phyloP scores from a whole-genome alignment of 345 rosid species.

The Acer saccharum region DNA sequence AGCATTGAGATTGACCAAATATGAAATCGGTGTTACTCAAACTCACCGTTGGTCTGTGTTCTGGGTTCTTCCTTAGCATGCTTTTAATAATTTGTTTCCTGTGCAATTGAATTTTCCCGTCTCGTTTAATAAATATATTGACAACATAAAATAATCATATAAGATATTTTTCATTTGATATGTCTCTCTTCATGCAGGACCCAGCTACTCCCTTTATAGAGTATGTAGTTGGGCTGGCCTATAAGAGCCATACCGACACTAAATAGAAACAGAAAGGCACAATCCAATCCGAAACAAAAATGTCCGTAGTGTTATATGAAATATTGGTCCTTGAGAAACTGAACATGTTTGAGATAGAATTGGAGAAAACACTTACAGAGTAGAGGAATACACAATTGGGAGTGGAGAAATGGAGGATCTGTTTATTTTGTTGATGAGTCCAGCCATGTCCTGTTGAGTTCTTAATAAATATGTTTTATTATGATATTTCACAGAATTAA shows the following conservation, averaged over 20 bases:
- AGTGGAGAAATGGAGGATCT: conserved; percentile 88
- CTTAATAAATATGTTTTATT: conserved; percentile 5
- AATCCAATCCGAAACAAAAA: conserved; percentile 1
- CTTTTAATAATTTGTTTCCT: conserved; percentile 94
- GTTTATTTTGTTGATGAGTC: conserved; percentile 88
- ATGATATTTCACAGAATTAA: neutral
- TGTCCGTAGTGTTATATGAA: neutral
- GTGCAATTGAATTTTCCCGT: conserved; percentile 22
- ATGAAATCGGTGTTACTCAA: conserved; percentile 18
- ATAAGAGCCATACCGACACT: neutral
- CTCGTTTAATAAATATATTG: neutral
- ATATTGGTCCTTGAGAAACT: conserved; percentile 3
- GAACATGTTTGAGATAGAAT: neutral
- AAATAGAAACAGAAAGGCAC: neutral
- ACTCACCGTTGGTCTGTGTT: conserved; percentile 79
- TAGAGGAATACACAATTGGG: conserved; percentile 83
- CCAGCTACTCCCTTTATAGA: neutral
- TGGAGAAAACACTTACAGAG: conserved; percentile 59
- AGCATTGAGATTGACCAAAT: conserved; percentile 9
- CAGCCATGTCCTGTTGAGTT: conserved; percentile 76
- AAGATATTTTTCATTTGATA: neutral
- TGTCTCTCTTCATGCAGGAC: neutral
- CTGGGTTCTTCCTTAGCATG: conserved; percentile 87
- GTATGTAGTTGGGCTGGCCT: neutral
- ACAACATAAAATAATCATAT: neutral